Evolutionary conservation across 2,329 filamentous ascomycete species (phyloP).

Genomic region (Penicillium sp.): DNA sequence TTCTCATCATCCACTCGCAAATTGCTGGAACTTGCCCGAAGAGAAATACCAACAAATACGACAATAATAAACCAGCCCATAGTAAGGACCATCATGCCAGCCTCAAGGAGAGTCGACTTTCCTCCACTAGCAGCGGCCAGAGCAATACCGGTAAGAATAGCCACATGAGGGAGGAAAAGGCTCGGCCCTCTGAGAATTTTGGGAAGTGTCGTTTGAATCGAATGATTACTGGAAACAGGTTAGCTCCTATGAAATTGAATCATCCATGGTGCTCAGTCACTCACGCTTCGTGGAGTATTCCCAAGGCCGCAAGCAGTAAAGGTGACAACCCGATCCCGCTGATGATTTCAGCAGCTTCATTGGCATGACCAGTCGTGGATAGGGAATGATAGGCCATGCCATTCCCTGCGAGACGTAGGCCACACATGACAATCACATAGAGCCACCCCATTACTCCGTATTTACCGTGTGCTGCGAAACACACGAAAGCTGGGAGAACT

Average conservation of each 20-base stretch:
- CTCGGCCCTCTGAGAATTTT: neutral
- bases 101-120: slow-evolving; percentile 2
- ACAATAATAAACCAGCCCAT: slow-evolving; percentile 9
- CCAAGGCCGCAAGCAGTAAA: slow-evolving; percentile 10
- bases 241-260: neutral
- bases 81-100: slow-evolving; percentile 8
- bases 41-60: neutral
- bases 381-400: slow-evolving; percentile 12
- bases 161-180: slow-evolving; percentile 9
- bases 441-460: slow-evolving; percentile 10
- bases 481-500: slow-evolving; percentile 8
- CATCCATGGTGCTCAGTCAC: neutral
- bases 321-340: slow-evolving; percentile 14
- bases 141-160: slow-evolving; percentile 11
- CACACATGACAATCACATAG: slow-evolving; percentile 10
- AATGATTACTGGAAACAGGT: slow-evolving; percentile 4
- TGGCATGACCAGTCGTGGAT: slow-evolving; percentile 10
- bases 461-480: slow-evolving; percentile 9
- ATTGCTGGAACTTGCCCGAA: neutral
- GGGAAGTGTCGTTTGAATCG: slow-evolving; percentile 7
- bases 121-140: slow-evolving; percentile 10
- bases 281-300: slow-evolving; percentile 13
- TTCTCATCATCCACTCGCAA: slow-evolving; percentile 3
- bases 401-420: slow-evolving; percentile 11
- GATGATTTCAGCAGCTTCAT: slow-evolving; percentile 11